Conservation (phyloP, 2,329 filamentous ascomycete species). For the Cladosporium sp. region DNA sequence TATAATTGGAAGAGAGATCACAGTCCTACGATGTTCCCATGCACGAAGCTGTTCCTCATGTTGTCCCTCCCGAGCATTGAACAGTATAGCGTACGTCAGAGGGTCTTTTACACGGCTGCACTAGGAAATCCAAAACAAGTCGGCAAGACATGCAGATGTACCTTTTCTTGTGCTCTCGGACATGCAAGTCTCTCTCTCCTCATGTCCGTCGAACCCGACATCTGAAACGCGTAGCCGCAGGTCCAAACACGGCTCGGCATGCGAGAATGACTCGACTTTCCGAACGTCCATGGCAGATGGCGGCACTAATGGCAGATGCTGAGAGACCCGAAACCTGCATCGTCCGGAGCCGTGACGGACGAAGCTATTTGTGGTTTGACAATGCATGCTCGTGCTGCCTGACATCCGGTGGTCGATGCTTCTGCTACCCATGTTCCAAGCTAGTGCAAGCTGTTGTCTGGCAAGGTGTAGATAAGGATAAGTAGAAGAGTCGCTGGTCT, state of each 20-base stretch:
- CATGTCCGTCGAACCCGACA: not conserved
- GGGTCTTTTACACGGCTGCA: too few relatives aligned
- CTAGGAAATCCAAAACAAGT: too few relatives aligned
- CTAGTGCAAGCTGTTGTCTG: too few relatives aligned
- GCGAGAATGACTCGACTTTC: not conserved
- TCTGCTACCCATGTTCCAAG: not conserved
- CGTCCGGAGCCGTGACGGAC: not conserved
- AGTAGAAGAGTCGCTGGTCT: too few relatives aligned
- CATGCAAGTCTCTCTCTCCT: not conserved
- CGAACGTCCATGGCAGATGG: too few relatives aligned
- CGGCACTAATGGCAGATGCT: not conserved
- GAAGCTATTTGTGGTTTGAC: not conserved
- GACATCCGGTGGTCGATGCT: not conserved
- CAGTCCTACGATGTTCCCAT: too few relatives aligned
- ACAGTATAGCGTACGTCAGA: too few relatives aligned
- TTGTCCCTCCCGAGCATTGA: too few relatives aligned
- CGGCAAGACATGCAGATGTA: too few relatives aligned
- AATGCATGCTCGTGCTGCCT: not conserved
- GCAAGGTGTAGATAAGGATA: too few relatives aligned
- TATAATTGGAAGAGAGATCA: too few relatives aligned
- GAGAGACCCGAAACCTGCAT: constrained; percentile 3
- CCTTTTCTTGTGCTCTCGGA: not conserved
- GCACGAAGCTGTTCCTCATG: too few relatives aligned
- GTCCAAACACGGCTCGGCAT: not conserved
- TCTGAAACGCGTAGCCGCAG: not conserved